These are phyloP conservation scores for Musa troglodytarum DNA, from an alignment of 176 grass and related monocot species.

Conservation along the genomic window DNA sequence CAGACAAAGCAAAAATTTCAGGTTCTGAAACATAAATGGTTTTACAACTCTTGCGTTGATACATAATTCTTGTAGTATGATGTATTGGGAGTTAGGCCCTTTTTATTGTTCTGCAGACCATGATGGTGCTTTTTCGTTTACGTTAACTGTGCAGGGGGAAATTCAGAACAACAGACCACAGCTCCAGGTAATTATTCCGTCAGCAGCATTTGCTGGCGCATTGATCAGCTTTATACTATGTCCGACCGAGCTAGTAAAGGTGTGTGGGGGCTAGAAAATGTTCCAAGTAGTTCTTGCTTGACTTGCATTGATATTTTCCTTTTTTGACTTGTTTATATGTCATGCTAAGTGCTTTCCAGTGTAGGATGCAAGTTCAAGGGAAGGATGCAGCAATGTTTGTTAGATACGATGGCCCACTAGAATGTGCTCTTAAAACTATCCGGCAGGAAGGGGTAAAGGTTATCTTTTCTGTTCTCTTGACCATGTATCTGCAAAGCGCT, in stretches of 20 bases:
- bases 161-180: conserved; percentile 52
- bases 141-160: conserved; percentile 48
- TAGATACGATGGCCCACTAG: conserved; percentile 66
- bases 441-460: conserved; percentile 68
- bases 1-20: conserved; percentile 74
- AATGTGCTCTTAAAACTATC: conserved; percentile 78
- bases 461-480: conserved; percentile 9
- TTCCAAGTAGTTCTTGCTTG: not conserved
- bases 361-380: conserved; percentile 99
- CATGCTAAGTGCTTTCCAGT: conserved; percentile 66
- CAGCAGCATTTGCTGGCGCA: conserved; percentile 63
- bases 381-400: conserved; percentile 42
- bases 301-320: not conserved
- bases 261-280: conserved; percentile 4
- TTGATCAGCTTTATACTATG: conserved; percentile 83
- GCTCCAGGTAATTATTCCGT: conserved; percentile 74
- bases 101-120: not conserved
- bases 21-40: conserved; percentile 28
- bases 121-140: not conserved
- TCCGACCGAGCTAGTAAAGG: conserved; percentile 89
- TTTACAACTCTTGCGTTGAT: not conserved
- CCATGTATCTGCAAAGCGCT: not conserved
- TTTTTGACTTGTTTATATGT: conserved; percentile 32
- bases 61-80: not conserved
- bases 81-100: not conserved